phyloP scores from a whole-genome alignment of 2,329 filamentous ascomycete genomes.

The Diaporthe australafricana region DNA sequence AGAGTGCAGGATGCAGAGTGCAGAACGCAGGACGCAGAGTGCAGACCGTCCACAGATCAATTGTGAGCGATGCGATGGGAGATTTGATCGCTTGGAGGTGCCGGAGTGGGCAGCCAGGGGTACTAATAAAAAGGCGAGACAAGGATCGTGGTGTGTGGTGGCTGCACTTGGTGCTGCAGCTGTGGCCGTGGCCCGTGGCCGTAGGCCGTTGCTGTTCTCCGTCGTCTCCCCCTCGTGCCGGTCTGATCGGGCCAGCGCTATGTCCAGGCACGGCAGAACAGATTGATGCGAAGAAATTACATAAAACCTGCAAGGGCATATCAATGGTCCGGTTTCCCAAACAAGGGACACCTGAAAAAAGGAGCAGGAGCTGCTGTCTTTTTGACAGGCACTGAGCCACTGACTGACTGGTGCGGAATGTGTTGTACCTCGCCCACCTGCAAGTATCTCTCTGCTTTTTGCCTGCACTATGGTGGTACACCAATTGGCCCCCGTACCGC shows the following conservation, averaged over 20 bases:
- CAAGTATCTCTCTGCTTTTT: background rate
- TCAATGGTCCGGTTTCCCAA: background rate
- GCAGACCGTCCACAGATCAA: slow-evolving; percentile 21
- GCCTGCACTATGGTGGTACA: background rate
- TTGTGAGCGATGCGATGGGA: slow-evolving; percentile 29
- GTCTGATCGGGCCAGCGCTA: background rate
- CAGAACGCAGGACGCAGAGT: slow-evolving; percentile 2
- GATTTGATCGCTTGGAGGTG: slow-evolving; percentile 22
- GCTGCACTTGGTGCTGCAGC: background rate
- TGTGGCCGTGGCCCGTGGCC: background rate
- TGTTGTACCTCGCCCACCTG: slow-evolving; percentile 3
- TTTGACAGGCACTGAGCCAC: background rate
- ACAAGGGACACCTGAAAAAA: background rate
- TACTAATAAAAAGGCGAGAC: slow-evolving; percentile 19
- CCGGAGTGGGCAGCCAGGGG: slow-evolving; percentile 12
- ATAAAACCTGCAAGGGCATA: background rate
- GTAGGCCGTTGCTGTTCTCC: background rate
- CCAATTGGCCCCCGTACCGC: too few relatives aligned
- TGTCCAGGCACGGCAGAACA: too few relatives aligned
- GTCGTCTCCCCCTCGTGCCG: background rate
- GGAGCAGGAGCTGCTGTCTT: background rate
- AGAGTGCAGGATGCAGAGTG: background rate
- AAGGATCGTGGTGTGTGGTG: slow-evolving; percentile 7
- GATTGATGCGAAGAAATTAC: background rate
- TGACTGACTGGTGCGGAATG: background rate